phyloP scores from a whole-genome alignment of 2,329 filamentous ascomycete genomes.

The Gaeumannomyces sp. region DNA sequence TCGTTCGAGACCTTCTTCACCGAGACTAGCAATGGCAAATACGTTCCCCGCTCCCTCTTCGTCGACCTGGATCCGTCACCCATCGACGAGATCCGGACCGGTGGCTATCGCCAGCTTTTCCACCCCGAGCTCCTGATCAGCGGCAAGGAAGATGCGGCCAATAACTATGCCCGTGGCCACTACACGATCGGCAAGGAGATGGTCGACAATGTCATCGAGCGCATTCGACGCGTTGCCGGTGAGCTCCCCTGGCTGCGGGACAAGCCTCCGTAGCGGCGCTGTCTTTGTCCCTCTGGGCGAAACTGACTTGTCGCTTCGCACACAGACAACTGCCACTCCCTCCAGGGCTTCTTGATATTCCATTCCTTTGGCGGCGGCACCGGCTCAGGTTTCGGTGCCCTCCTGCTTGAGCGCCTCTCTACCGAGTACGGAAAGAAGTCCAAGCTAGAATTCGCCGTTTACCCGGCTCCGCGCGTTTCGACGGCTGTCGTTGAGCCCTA shows the following conservation, averaged over 20 bases:
- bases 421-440: conserved; percentile 99
- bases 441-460: conserved; percentile 99
- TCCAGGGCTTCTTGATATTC: conserved; percentile 99
- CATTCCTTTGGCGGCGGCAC: conserved; percentile 99
- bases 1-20: conserved; percentile 70
- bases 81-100: conserved; percentile 68
- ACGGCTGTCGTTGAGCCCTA: conserved; percentile 99
- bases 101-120: conserved; percentile 61
- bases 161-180: conserved; percentile 99
- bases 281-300: neutral
- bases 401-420: conserved; percentile 97
- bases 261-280: too few relatives aligned
- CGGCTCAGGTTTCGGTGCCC: conserved; percentile 95
- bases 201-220: conserved; percentile 96
- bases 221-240: conserved; percentile 83
- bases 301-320: neutral
- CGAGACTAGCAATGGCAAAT: conserved; percentile 65
- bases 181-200: conserved; percentile 99
- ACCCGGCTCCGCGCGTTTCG: conserved; percentile 93
- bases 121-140: conserved; percentile 67
- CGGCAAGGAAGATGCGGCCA: conserved; percentile 96
- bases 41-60: conserved; percentile 66
- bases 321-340: conserved; percentile 85
- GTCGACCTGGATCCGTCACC: conserved; percentile 68
- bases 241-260: neutral